Percentiles rank a stretch among this genome's conserved stretches.
These are phyloP conservation scores for Cavenderia fasciculata DNA, from an alignment of 78 protist species.

Conservation along the genomic window DNA sequence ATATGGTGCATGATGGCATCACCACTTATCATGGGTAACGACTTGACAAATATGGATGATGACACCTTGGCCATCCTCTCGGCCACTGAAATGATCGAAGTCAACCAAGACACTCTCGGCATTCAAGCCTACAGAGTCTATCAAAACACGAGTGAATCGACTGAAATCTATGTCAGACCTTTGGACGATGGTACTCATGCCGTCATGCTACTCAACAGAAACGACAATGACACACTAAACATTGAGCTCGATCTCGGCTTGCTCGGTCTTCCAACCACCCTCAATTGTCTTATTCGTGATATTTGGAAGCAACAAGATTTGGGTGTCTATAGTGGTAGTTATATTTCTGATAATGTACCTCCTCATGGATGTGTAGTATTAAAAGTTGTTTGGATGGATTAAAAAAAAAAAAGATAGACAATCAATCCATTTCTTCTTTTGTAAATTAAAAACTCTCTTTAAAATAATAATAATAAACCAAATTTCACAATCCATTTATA, in stretches of 20 bases:
- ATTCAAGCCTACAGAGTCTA: constrained; percentile 36
- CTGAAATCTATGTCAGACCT: constrained; percentile 72
- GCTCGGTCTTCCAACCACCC: neutral
- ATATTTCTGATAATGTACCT: neutral
- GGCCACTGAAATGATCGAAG: constrained; percentile 73
- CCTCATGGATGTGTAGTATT: constrained; percentile 22
- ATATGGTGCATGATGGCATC: constrained; percentile 81
- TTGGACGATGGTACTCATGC: constrained; percentile 37
- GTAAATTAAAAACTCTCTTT: too few species aligned
- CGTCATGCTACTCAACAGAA: constrained; percentile 59
- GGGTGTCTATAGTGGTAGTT: constrained; percentile 13
- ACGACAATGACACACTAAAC: neutral
- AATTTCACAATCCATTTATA: too few species aligned
- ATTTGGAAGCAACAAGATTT: constrained; percentile 49
- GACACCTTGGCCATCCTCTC: constrained; percentile 35
- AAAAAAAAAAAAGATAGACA: too few species aligned
- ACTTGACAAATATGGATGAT: constrained; percentile 39
- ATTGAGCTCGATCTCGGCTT: constrained; percentile 17
- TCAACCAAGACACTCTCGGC: constrained; percentile 82
- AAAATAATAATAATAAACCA: too few species aligned
- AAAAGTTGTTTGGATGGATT: too few species aligned
- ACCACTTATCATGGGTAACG: constrained; percentile 86
- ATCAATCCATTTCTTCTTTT: too few species aligned
- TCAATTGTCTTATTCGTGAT: too few species aligned
- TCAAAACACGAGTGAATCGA: neutral